Evolutionary conservation across 2,329 filamentous ascomycete genomes (phyloP).

Genomic region (Fusarium nurragi): DNA sequence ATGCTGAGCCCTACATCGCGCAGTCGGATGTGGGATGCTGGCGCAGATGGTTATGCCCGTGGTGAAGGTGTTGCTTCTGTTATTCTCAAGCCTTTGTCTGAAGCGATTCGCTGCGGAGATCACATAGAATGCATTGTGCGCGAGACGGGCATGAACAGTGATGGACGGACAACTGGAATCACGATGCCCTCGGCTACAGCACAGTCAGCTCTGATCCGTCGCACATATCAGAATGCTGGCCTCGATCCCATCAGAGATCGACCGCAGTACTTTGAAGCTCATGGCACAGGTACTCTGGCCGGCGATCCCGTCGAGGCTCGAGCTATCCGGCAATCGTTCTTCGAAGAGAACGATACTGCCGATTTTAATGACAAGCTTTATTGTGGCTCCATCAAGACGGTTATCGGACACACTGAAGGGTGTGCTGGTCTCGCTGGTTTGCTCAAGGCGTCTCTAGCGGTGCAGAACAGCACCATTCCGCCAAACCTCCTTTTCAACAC

Average conservation of each 20-base stretch:
- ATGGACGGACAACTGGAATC: neutral
- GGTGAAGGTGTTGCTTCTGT: slow-evolving; percentile 19
- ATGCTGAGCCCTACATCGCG: slow-evolving; percentile 44
- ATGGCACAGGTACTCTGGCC: neutral
- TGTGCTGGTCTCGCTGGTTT: neutral
- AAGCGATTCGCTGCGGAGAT: slow-evolving; percentile 56
- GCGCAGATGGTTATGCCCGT: slow-evolving; percentile 15
- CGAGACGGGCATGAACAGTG: slow-evolving; percentile 2
- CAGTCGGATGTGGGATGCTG: slow-evolving; percentile 24
- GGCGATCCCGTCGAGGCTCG: slow-evolving; percentile 2
- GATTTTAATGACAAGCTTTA: neutral
- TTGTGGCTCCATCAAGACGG: slow-evolving; percentile 6
- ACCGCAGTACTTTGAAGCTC: slow-evolving; percentile 8
- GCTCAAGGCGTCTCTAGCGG: neutral
- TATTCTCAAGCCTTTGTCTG: slow-evolving; percentile 12
- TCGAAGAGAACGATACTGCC: neutral
- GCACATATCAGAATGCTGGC: slow-evolving; percentile 3
- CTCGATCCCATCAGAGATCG: neutral
- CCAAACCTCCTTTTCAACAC: slow-evolving; percentile 56
- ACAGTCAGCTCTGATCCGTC: neutral
- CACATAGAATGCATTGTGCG: slow-evolving; percentile 47
- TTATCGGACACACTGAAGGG: neutral
- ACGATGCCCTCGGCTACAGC: neutral
- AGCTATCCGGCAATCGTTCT: slow-evolving; percentile 3
- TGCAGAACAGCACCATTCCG: neutral